phyloP scores from a whole-genome alignment of 495 filamentous ascomycete genomes.

The Hypoxylon intermedium region DNA sequence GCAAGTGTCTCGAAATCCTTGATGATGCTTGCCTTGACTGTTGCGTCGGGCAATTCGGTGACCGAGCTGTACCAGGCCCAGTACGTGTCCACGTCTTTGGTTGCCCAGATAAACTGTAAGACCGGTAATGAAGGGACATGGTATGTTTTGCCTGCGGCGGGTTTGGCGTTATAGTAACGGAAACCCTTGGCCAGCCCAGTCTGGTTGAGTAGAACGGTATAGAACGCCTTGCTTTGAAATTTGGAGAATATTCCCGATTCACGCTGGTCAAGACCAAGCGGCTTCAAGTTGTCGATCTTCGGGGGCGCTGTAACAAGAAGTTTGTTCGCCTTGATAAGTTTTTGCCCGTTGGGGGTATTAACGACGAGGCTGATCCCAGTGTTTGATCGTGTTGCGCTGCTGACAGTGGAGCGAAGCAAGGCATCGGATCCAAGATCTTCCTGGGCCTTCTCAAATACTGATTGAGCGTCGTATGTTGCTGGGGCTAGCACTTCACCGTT shows the following conservation, averaged over 20 bases:
- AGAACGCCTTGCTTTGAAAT: constrained; percentile 22
- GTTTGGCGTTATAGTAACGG: not conserved
- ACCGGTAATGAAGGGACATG: constrained; percentile 23
- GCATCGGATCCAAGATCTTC: constrained; percentile 46
- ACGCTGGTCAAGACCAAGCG: constrained; percentile 42
- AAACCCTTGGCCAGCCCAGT: constrained; percentile 16
- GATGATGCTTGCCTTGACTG: constrained; percentile 25
- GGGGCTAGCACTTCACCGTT: constrained; percentile 43
- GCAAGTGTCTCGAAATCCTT: constrained; percentile 2
- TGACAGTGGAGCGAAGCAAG: constrained; percentile 46
- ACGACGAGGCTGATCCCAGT: constrained; percentile 45
- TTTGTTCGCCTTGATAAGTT: constrained; percentile 45
- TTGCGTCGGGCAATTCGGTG: not conserved
- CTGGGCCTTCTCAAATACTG: constrained; percentile 49
- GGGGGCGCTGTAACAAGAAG: constrained; percentile 51
- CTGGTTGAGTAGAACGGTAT: constrained; percentile 36
- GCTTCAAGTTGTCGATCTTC: constrained; percentile 40
- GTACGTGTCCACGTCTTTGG: not conserved
- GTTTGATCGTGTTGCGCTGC: constrained; percentile 35
- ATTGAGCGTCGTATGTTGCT: constrained; percentile 48
- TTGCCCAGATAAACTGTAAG: not conserved
- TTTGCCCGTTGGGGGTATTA: constrained; percentile 38
- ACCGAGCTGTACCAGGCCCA: not conserved
- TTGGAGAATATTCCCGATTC: constrained; percentile 42
- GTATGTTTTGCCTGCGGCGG: constrained; percentile 4